Base-by-base conservation (phyloP, 257 asterid species). In the Osmanthus fragrans region DNA sequence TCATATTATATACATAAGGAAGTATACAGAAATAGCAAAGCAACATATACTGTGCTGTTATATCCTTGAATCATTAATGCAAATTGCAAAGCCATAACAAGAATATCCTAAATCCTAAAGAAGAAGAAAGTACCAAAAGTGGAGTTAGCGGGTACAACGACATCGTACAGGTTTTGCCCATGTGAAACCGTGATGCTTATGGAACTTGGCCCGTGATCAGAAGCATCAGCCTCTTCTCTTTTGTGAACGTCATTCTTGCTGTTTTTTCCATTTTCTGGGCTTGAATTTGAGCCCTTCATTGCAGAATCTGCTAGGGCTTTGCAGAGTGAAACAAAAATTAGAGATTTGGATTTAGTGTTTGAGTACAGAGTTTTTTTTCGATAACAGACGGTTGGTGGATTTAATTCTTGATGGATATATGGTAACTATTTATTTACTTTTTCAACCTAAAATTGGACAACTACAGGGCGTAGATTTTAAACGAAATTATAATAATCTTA, bases 131-230 rank as follows among this genome's bases (percentile, higher is more conserved):
- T 85, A 87, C 90, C 91, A 71, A 87, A 87, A 75, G 77, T 83
- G 73, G 86, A 85, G 51, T 80, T 36, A 30, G 85, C 72, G 2
- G 89, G 87, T 63, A 83, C 84, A 37, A 70, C 80, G 72, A 87
- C 84, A 73, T 80, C 86, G 70, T 77, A 75, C 19, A 74, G 80
- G 74, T 80, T 45, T 34, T 4, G 76, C 23, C 82, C 91, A 58
- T 80, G 78, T 25, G 84, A 63, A 60, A 85, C 88, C 80, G 75
- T 83, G 81, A 87, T 47, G 77, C 58, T 83, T 36, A 85, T 21
- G 40, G 36, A 54, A 18, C 21, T 47, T 25, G 82, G 77, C 37
- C 36, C 74, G 23, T 12, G 66, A 39, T 74, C 86, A 79, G 80
- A 25, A 60, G 78, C 64, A 49, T 54, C 79, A 15, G 18, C 56